A percentile compares a stretch with the other conserved stretches of the same genome.
phyloP scores from a whole-genome alignment of 1,284 basidiomycete species.

The Sanghuangporus sanghuang region DNA sequence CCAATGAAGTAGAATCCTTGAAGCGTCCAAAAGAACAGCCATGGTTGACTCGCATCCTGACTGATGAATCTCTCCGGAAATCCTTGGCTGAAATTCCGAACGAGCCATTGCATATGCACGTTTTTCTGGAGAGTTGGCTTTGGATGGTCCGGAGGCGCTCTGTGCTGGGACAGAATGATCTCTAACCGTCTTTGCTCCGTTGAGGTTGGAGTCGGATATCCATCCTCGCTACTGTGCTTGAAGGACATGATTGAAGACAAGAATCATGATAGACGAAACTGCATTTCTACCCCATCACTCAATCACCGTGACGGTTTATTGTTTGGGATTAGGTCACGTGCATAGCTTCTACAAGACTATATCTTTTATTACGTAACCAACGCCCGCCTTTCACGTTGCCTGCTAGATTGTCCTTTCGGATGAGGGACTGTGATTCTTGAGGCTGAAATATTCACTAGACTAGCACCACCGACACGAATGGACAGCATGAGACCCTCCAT shows the following conservation, averaged over 20 bases:
- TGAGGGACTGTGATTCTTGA: too few relatives aligned
- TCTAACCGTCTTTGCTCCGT: constrained; percentile 65
- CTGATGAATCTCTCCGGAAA: constrained; percentile 73
- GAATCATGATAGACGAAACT: neutral
- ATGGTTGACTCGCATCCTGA: constrained; percentile 89
- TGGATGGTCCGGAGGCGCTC: constrained; percentile 28
- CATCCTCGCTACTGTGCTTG: constrained; percentile 36
- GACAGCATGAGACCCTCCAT: too few relatives aligned
- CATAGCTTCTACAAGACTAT: neutral
- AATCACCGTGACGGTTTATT: neutral
- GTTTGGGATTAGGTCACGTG: neutral
- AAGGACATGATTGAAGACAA: constrained; percentile 12
- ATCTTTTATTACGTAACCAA: too few relatives aligned
- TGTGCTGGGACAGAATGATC: constrained; percentile 46
- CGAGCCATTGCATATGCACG: constrained; percentile 63
- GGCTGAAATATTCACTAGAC: too few relatives aligned
- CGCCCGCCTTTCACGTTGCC: too few relatives aligned
- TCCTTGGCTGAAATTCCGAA: constrained; percentile 66
- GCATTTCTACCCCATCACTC: neutral
- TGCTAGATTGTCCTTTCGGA: too few relatives aligned
- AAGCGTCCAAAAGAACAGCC: constrained; percentile 89
- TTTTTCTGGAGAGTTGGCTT: constrained; percentile 44
- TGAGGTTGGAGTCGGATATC: constrained; percentile 60
- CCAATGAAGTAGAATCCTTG: constrained; percentile 78
- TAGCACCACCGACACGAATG: too few relatives aligned